Evolutionary conservation across 108 stramenopile genomes (phyloP).

Genomic region (Pseudonitzschia delicatissima): DNA sequence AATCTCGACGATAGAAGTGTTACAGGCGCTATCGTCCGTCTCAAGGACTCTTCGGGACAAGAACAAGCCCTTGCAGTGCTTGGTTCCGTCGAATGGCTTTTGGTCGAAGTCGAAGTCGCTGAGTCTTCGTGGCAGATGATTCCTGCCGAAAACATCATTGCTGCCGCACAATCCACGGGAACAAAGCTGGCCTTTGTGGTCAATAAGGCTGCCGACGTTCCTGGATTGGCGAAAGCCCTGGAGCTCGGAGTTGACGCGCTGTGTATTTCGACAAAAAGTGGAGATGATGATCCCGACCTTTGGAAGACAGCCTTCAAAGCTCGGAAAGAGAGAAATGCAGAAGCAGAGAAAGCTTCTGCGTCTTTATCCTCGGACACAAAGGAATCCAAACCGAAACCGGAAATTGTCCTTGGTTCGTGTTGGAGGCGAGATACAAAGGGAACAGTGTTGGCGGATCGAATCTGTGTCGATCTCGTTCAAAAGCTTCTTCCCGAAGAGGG

Average conservation of each 20-base stretch:
- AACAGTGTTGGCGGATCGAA: conserved; percentile 24
- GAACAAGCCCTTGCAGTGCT: conserved; percentile 18
- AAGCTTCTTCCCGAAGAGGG: conserved; percentile 25
- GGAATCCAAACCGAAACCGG: neutral
- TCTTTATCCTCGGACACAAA: neutral
- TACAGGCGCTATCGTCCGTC: neutral
- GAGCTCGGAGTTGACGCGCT: conserved; percentile 33
- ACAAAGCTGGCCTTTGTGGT: conserved; percentile 26
- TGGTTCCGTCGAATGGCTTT: conserved; percentile 28
- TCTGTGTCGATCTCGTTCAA: conserved; percentile 32
- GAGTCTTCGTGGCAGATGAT: conserved; percentile 30
- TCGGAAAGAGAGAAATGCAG: neutral
- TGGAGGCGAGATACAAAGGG: neutral
- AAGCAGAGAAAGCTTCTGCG: neutral
- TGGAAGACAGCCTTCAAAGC: conserved; percentile 27
- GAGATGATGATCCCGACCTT: conserved; percentile 4
- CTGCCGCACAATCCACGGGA: conserved; percentile 13
- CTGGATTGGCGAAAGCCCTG: conserved; percentile 20
- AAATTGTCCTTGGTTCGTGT: conserved; percentile 3
- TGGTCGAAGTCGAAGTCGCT: neutral
- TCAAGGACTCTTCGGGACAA: conserved; percentile 13
- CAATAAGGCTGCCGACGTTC: neutral
- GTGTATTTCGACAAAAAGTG: conserved; percentile 1
- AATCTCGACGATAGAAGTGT: neutral
- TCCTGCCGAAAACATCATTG: conserved; percentile 30